A percentile compares a stretch with the other conserved stretches of the same genome.
These are phyloP conservation scores for Blastocystis sp. DNA, from an alignment of 352 stramenopile genomes.

Conservation along the genomic window DNA sequence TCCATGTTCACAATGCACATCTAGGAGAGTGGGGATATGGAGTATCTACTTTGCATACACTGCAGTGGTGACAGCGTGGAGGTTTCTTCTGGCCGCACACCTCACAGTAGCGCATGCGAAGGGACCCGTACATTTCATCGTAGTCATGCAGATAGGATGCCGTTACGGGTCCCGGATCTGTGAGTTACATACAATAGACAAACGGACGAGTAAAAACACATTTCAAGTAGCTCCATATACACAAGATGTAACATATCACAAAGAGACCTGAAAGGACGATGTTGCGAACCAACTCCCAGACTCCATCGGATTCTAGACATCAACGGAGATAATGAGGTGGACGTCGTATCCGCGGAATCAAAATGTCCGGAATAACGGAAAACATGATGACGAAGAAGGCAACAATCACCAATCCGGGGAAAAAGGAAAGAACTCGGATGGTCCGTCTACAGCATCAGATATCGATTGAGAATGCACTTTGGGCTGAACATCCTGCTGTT, in stretches of 20 bases:
- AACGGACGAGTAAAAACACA: slow-evolving; percentile 29
- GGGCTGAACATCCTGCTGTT: slow-evolving; percentile 44
- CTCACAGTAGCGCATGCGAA: not conserved
- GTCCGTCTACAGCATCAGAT: not conserved
- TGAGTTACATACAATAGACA: not conserved
- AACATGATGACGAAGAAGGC: not conserved
- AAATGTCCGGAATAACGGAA: not conserved
- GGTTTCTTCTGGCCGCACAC: slow-evolving; percentile 10
- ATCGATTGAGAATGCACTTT: not conserved
- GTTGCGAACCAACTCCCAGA: not conserved
- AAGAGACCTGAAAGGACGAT: not conserved
- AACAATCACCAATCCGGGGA: slow-evolving; percentile 33
- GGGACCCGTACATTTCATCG: not conserved
- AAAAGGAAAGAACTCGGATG: not conserved
- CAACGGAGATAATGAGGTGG: not conserved
- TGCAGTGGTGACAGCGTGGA: slow-evolving; percentile 42
- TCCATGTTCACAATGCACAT: slow-evolving; percentile 62
- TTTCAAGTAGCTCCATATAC: slow-evolving; percentile 32
- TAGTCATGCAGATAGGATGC: not conserved
- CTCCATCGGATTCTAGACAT: not conserved
- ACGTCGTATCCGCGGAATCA: not conserved
- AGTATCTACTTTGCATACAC: slow-evolving; percentile 1
- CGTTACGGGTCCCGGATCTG: slow-evolving; percentile 31
- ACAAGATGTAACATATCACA: slow-evolving; percentile 4
- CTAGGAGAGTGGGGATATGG: not conserved